Evolutionary conservation across 1,284 basidiomycete genomes (phyloP).

Genomic region (Fomitiporia mediterranea): DNA sequence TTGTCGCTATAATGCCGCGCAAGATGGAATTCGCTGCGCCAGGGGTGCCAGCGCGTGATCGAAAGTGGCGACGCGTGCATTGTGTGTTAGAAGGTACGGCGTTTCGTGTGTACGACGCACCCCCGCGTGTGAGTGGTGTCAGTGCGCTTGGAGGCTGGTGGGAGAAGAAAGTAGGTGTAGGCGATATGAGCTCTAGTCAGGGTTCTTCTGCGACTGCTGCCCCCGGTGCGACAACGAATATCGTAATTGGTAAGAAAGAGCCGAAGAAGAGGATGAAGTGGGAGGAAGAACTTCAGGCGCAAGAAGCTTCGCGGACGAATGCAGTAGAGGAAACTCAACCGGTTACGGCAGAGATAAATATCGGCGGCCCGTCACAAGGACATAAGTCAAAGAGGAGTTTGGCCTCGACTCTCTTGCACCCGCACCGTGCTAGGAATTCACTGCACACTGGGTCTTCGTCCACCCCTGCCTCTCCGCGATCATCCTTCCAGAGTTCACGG

Average conservation of each 20-base stretch:
- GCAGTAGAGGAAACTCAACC: constrained; percentile 6
- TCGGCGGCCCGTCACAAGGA: neutral
- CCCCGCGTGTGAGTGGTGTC: constrained; percentile 43
- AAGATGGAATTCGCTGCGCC: constrained; percentile 93
- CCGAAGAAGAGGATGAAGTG: constrained; percentile 18
- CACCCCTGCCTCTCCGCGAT: constrained; percentile 28
- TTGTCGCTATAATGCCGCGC: constrained; percentile 81
- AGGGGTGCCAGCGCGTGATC: constrained; percentile 82
- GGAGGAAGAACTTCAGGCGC: constrained; percentile 20
- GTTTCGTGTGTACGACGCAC: constrained; percentile 79
- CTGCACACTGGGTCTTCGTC: constrained; percentile 3
- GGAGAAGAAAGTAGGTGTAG: constrained; percentile 68
- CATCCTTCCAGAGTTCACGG: constrained; percentile 36
- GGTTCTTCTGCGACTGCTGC: constrained; percentile 23
- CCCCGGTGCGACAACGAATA: constrained; percentile 18
- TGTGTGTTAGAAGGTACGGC: constrained; percentile 92
- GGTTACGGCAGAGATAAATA: neutral
- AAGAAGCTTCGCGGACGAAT: constrained; percentile 22
- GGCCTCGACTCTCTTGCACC: constrained; percentile 27
- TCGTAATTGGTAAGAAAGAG: constrained; percentile 19
- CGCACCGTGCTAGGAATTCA: constrained; percentile 19
- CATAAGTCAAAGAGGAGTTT: constrained; percentile 27
- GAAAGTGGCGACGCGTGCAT: constrained; percentile 87
- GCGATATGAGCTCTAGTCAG: constrained; percentile 40
- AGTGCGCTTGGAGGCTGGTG: constrained; percentile 64